Percentiles rank a stretch among this genome's conserved stretches.
Conservation (phyloP, 2,329 filamentous ascomycete species). For the Beauveria caledonica region DNA sequence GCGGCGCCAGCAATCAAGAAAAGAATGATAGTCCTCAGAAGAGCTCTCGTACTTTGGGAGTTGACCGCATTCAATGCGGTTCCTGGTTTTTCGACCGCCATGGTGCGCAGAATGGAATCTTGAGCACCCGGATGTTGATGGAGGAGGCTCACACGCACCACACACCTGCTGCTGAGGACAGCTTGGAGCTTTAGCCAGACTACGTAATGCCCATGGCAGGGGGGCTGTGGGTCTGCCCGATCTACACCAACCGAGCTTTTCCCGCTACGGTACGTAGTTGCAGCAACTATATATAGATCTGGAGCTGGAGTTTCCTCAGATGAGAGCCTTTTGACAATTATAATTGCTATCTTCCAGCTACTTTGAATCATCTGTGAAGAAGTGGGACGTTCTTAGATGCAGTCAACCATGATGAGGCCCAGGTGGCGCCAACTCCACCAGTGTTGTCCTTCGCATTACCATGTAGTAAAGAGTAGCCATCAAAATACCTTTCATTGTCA, state of each 20-base stretch:
- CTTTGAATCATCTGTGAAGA: neutral
- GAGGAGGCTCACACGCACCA: constrained; percentile 16
- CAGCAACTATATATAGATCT: neutral
- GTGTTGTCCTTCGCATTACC: neutral
- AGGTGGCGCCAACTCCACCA: neutral
- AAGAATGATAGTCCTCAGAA: constrained; percentile 86
- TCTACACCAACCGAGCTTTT: constrained; percentile 11
- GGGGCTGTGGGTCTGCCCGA: constrained; percentile 18
- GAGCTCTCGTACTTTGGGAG: constrained; percentile 71
- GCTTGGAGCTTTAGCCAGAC: constrained; percentile 33
- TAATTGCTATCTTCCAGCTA: neutral
- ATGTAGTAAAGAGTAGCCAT: neutral
- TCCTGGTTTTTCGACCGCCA: constrained; percentile 39
- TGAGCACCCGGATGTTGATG: constrained; percentile 24
- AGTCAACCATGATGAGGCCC: neutral
- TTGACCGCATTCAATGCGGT: constrained; percentile 63
- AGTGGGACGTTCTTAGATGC: neutral
- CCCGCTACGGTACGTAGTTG: neutral
- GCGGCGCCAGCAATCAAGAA: constrained; percentile 84
- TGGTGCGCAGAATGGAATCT: constrained; percentile 27
- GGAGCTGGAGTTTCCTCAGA: no score
- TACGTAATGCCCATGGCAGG: constrained; percentile 13
- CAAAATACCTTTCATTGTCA: neutral
- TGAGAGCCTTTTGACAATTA: neutral
- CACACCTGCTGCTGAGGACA: constrained; percentile 28